Conservation (phyloP, 2,329 filamentous ascomycete species). For the Fusarium sublunatum region DNA sequence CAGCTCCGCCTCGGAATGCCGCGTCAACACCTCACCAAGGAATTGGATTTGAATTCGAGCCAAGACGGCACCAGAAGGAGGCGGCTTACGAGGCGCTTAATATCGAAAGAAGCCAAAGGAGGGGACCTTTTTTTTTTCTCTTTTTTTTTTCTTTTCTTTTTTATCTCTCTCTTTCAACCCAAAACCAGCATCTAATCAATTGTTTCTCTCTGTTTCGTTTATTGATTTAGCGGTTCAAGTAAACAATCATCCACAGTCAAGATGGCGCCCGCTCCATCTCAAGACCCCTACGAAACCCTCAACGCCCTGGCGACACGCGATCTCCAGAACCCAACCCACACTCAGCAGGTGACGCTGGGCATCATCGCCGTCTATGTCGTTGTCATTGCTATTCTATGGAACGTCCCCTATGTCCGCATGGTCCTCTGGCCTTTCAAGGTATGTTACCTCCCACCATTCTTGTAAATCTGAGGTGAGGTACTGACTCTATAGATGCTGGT, state of each 20-base stretch:
- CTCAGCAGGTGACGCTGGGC: constrained; percentile 76
- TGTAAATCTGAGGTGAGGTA: neutral
- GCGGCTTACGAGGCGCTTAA: constrained; percentile 41
- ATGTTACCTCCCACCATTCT: constrained; percentile 20
- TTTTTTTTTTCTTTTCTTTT: neutral
- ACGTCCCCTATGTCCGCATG: constrained; percentile 79
- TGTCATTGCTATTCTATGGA: constrained; percentile 81
- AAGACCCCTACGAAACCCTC: constrained; percentile 31
- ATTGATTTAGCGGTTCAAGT: constrained; percentile 15
- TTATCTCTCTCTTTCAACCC: neutral
- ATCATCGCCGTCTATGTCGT: constrained; percentile 79
- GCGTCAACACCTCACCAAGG: constrained; percentile 43
- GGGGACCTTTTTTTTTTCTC: neutral
- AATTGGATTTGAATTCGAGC: constrained; percentile 28
- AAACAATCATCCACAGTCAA: neutral
- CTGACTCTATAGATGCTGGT: constrained; percentile 73
- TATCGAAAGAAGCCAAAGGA: neutral
- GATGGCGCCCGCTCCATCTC: constrained; percentile 41
- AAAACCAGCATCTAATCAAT: neutral
- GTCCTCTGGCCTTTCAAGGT: constrained; percentile 86
- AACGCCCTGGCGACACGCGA: constrained; percentile 60
- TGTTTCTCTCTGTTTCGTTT: constrained; percentile 5
- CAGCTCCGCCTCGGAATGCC: constrained; percentile 47
- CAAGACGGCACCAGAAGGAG: constrained; percentile 31
- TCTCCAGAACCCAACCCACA: constrained; percentile 69